Evolutionary conservation across 1,139 yeast species (phyloP).

Genomic region (Yamadazyma membranifaciens): DNA sequence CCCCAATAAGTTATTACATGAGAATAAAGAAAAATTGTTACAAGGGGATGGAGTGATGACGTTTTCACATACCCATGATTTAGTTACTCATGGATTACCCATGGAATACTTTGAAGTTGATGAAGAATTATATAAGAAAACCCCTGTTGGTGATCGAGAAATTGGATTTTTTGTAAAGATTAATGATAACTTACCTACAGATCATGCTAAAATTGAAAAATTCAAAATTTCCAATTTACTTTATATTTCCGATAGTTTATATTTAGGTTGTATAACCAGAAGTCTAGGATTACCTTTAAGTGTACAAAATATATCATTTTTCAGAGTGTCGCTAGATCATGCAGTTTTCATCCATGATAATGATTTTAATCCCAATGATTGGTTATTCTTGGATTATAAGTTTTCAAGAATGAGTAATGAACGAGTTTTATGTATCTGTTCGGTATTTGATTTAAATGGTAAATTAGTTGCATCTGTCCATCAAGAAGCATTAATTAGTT

Average conservation of each 20-base stretch:
- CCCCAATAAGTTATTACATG: constrained; percentile 23
- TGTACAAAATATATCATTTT: constrained; percentile 22
- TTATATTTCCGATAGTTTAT: constrained; percentile 34
- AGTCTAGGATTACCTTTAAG: constrained; percentile 23
- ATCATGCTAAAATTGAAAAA: constrained; percentile 7
- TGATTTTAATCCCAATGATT: constrained; percentile 52
- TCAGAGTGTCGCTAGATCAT: constrained; percentile 45
- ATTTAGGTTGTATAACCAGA: constrained; percentile 26
- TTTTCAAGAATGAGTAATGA: constrained; percentile 38
- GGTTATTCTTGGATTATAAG: constrained; percentile 44
- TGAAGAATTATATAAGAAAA: constrained; percentile 15
- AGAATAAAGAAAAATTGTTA: constrained; percentile 22
- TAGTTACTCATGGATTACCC: constrained; percentile 29
- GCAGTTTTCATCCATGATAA: constrained; percentile 51
- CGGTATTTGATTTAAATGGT: constrained; percentile 30
- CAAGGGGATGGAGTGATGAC: constrained; percentile 22
- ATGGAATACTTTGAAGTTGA: constrained; percentile 20
- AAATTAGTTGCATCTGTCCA: constrained; percentile 34
- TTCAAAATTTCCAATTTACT: constrained; percentile 23
- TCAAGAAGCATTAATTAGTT: constrained; percentile 38
- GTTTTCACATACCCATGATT: constrained; percentile 22
- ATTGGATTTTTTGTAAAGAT: constrained; percentile 31
- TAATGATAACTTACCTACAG: constrained; percentile 21
- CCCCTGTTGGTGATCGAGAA: constrained; percentile 28
- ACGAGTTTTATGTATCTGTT: constrained; percentile 36